phyloP scores from a whole-genome alignment of 768 basidiomycete genomes.

The Glaciozyma martinii region DNA sequence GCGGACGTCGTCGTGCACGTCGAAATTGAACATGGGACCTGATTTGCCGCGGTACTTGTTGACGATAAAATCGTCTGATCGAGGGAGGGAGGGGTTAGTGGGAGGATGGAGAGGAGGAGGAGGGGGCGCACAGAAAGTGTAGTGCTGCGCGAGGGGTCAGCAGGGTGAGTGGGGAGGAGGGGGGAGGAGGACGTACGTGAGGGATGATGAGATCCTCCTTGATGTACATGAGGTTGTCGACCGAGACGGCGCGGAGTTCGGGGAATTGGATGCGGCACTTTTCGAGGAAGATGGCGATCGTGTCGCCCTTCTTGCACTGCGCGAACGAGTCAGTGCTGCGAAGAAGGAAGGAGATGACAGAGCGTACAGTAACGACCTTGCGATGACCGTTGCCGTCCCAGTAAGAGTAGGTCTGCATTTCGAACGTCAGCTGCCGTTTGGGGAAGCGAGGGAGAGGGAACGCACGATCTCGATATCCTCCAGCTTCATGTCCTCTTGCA shows the following conservation, averaged over 20 bases:
- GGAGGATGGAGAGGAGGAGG: neutral
- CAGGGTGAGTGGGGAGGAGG: neutral
- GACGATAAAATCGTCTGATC: slow-evolving; percentile 59
- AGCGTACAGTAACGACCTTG: slow-evolving; percentile 69
- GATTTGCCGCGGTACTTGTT: slow-evolving; percentile 98
- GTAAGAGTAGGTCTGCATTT: slow-evolving; percentile 73
- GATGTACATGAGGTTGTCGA: slow-evolving; percentile 97
- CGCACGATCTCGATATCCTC: slow-evolving; percentile 66
- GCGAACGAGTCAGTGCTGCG: neutral
- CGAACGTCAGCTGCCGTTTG: no score
- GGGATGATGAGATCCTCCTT: slow-evolving; percentile 98
- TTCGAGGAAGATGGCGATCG: slow-evolving; percentile 74
- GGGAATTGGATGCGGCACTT: slow-evolving; percentile 90
- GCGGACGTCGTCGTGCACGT: slow-evolving; percentile 97
- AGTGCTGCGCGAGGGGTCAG: slow-evolving; percentile 53
- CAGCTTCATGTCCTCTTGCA: slow-evolving; percentile 48
- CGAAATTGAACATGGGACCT: slow-evolving; percentile 94
- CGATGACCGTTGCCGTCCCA: slow-evolving; percentile 99
- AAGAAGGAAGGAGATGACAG: neutral
- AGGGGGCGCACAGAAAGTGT: slow-evolving; percentile 79
- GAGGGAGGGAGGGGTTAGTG: neutral
- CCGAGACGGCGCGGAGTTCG: slow-evolving; percentile 76
- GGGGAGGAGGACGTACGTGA: slow-evolving; percentile 52
- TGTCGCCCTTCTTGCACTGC: slow-evolving; percentile 96
- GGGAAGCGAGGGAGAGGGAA: no score